Evolutionary conservation across 2,329 filamentous ascomycete genomes (phyloP), one percentile per base, ranked within the genome.

Genomic region (Thyridium curvatum): DNA sequence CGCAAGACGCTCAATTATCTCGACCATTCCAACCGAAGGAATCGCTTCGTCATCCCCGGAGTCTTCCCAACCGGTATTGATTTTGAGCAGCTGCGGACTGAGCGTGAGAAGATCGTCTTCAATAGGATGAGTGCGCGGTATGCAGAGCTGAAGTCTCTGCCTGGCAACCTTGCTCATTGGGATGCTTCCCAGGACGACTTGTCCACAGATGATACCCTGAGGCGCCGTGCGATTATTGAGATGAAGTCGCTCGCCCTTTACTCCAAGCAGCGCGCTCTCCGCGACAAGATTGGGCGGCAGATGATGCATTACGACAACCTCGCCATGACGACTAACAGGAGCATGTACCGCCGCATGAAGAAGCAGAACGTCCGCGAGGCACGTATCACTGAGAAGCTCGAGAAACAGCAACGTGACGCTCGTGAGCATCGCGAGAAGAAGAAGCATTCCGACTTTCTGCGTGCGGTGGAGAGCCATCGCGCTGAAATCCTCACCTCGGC

Each of bases 391-490:
- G 93, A 98, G 75, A 98, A 96, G 65, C 79, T 98, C 2, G 93
- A 98, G 77, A 97, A 97, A 68, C 90, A 98, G 61, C 93, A 98
- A 60, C 87, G 93, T 41, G 91, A 97, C 61, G 91, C 90, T 32
- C 86, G 93, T 42, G 91, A 97, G 36, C 87, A 86, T 49, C 86
- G 94, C 46, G 93, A 98, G 67, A 95, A 94, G 80, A 93, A 94
- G 79, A 95, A 94, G 68, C 91, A 97, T 56, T 79, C 76, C 44
- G 91, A 97, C 59, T 95, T 94, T 63, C 74, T 98, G 42, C 82
- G 87, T 46, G 85, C 90, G 29, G 88, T 98, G 38, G 75, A 87
- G 49, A 82, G 80, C 48, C 91, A 96, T 60, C 80, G 85, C 41
- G 74, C 78, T 35, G 89, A 95, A 50, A 80, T 97, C 33, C 73